A percentile compares a stretch with the other conserved stretches of the same genome.
Evolutionary conservation across 1,284 basidiomycete genomes (phyloP).

Genomic region (Ganoderma boninense): DNA sequence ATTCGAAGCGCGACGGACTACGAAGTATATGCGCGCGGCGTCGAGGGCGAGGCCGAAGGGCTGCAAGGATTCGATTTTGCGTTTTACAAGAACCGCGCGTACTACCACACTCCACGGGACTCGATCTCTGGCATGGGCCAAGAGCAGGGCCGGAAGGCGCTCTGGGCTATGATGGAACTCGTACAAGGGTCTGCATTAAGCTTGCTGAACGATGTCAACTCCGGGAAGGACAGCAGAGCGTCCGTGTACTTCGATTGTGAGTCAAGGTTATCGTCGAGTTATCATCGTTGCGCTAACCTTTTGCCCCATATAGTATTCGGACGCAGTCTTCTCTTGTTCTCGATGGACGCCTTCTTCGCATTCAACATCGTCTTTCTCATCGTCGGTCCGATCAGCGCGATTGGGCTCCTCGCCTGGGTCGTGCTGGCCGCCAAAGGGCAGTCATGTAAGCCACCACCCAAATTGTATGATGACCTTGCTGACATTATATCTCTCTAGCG

Average conservation of each 20-base stretch:
- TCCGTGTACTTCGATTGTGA: conserved; percentile 78
- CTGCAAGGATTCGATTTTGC: conserved; percentile 77
- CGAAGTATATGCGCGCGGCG: conserved; percentile 56
- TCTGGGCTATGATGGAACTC: conserved; percentile 82
- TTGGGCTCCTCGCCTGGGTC: conserved; percentile 50
- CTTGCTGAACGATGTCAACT: conserved; percentile 53
- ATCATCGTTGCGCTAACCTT: background rate
- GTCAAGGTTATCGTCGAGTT: too few species aligned
- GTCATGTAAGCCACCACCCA: conserved; percentile 24
- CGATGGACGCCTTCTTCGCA: conserved; percentile 57
- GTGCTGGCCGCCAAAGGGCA: conserved; percentile 33
- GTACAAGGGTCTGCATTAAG: conserved; percentile 60
- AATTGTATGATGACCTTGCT: background rate
- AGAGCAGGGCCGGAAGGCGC: conserved; percentile 55
- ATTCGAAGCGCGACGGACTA: conserved; percentile 77
- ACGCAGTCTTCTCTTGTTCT: conserved; percentile 59
- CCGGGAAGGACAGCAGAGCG: conserved; percentile 41
- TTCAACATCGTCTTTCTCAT: conserved; percentile 68
- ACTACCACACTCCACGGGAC: conserved; percentile 70
- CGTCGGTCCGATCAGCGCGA: conserved; percentile 63
- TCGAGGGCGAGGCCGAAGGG: conserved; percentile 40
- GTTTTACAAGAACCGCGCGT: conserved; percentile 74
- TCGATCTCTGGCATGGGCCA: conserved; percentile 62
- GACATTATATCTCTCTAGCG: background rate
- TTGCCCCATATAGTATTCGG: conserved; percentile 63